Evolutionary conservation across 23 red algal genomes (phyloP).

Genomic region (Agarophyton chilense): DNA sequence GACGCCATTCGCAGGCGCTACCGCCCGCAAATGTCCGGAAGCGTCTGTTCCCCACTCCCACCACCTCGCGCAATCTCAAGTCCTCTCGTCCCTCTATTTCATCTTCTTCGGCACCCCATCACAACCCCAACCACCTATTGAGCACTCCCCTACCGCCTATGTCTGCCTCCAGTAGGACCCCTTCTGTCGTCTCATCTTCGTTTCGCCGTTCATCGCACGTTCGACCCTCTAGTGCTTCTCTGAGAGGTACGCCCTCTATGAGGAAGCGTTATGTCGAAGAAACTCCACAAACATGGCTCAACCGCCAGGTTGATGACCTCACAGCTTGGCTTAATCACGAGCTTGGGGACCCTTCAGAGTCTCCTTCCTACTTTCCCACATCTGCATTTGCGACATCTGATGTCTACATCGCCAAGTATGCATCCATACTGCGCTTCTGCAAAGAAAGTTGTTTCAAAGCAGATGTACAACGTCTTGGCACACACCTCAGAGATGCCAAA

Average conservation of each 20-base stretch:
- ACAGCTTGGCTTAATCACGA: constrained; percentile 51
- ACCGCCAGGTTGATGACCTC: constrained; percentile 25
- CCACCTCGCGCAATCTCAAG: not conserved
- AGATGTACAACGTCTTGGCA: not conserved
- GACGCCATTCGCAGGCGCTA: not conserved
- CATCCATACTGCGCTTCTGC: constrained; percentile 14
- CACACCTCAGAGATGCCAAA: not conserved
- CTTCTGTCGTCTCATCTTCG: not conserved
- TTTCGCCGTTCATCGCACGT: not conserved
- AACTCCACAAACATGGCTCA: constrained; percentile 5
- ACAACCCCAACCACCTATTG: not conserved
- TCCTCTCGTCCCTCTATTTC: not conserved
- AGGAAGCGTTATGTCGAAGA: not conserved
- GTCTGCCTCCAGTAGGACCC: not conserved
- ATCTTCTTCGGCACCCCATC: not conserved
- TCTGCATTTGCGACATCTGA: not conserved
- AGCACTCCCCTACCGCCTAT: not conserved
- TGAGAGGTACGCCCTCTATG: constrained; percentile 33
- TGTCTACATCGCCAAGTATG: not conserved
- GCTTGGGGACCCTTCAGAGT: not conserved
- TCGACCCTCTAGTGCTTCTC: not conserved
- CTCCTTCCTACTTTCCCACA: not conserved
- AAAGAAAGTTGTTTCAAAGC: not conserved
- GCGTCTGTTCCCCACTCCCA: constrained; percentile 25
- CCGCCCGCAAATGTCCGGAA: constrained; percentile 24